Conservation (phyloP, 2,329 filamentous ascomycete genomes). For the Fusarium beomiforme region DNA sequence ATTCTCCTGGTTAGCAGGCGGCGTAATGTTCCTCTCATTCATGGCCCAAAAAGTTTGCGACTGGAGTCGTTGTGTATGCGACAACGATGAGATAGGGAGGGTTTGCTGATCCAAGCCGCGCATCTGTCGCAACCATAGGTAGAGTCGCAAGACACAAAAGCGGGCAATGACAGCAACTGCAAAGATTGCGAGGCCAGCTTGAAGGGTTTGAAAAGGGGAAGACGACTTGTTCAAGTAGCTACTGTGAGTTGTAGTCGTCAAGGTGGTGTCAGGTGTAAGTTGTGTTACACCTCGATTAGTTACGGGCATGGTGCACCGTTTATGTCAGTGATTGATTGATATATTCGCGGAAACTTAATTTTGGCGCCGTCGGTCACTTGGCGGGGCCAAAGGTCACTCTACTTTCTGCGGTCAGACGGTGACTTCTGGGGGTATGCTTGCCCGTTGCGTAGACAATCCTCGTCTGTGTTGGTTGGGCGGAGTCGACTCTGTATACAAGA, state of each 20-base stretch:
- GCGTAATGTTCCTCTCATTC: conserved; percentile 40
- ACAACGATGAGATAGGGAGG: conserved; percentile 24
- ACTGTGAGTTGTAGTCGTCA: conserved; percentile 35
- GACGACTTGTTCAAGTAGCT: conserved; percentile 47
- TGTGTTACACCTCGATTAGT: conserved; percentile 47
- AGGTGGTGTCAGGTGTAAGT: conserved; percentile 45
- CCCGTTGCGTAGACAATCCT: conserved; percentile 41
- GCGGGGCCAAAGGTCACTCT: conserved; percentile 48
- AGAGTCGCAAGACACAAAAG: conserved; percentile 41
- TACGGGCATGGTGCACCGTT: conserved; percentile 43
- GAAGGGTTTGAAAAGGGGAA: conserved; percentile 44
- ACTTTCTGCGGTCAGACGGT: conserved; percentile 49
- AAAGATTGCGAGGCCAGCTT: conserved; percentile 47
- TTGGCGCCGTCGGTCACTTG: conserved; percentile 45
- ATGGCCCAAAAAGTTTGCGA: conserved; percentile 39
- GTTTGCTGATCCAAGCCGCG: conserved; percentile 38
- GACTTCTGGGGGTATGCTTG: conserved; percentile 45
- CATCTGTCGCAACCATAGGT: conserved; percentile 43
- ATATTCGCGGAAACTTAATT: conserved; percentile 42
- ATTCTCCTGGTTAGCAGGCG: conserved; percentile 6
- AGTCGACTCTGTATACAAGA: conserved; percentile 37
- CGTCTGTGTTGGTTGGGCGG: conserved; percentile 45
- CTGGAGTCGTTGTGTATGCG: conserved; percentile 31
- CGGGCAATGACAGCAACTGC: conserved; percentile 49
- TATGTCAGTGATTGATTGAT: conserved; percentile 41